Evolutionary conservation across 331 rosid genomes (phyloP).

Genomic region (Quercus phellos): DNA sequence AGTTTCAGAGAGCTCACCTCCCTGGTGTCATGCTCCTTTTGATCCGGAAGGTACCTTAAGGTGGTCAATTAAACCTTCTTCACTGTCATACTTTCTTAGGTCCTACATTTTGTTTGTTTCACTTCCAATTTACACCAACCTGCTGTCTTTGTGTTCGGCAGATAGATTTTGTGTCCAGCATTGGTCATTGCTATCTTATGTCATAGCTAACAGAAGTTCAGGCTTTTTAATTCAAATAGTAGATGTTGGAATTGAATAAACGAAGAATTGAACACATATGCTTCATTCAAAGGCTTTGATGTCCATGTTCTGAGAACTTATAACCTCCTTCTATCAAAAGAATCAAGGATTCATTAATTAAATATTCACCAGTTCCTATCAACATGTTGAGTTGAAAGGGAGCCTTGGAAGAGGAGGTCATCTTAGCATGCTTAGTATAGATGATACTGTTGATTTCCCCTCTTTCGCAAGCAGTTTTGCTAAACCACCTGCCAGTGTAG

Average conservation of each 20-base stretch:
- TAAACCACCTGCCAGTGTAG: no score
- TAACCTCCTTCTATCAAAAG: not conserved
- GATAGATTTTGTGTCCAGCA: not conserved
- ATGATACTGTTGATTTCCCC: not conserved
- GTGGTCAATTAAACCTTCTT: slow-evolving; percentile 38
- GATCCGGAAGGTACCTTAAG: slow-evolving; percentile 97
- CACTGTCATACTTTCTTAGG: not conserved
- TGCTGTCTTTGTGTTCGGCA: not conserved
- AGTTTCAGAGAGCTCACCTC: slow-evolving; percentile 63
- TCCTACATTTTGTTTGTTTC: not conserved
- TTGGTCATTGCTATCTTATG: not conserved
- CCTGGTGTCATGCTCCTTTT: slow-evolving; percentile 91
- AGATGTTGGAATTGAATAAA: not conserved
- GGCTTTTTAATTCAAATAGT: not conserved
- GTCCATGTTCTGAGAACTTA: not conserved
- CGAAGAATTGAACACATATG: not conserved
- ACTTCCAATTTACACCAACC: not conserved
- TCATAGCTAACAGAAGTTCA: not conserved
- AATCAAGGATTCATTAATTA: no score
- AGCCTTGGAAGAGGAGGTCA: not conserved
- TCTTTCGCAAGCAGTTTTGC: no score
- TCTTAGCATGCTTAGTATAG: not conserved
- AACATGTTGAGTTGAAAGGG: not conserved
- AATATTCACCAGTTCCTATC: not conserved
- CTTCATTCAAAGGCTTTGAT: not conserved